Evolutionary conservation across 495 filamentous ascomycete genomes (phyloP), one percentile per base, ranked within the genome.

Genomic region (Aspergillus sclerotioniger): DNA sequence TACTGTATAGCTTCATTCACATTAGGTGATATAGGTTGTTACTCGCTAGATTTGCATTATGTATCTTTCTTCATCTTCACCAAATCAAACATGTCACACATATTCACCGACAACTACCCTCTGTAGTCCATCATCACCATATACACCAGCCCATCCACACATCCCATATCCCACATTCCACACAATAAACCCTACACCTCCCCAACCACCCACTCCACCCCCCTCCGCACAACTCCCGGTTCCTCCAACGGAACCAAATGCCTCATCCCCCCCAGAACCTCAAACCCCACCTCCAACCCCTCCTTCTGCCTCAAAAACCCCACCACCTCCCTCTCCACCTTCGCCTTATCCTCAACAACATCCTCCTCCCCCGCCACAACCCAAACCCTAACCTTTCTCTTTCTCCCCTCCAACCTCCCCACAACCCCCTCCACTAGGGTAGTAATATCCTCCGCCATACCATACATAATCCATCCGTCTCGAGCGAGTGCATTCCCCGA

Each of bases 371-470:
- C 70, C 21, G 69, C 65, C 1, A 74, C 52, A 3, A 76, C 60
- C 31, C 61, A 20, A 13, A 72, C 58, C 9, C 45, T 39, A 16
- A 68, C 9, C 43, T n/a, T 20, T 16, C 13, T 17, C 19, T 21
- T 43, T n/a, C 6, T 8, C 10, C 4, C 10, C 8, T 8, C 8
- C 9, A 53, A 8, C 5, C 21, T 5, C 13, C 12, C 19, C 16
- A 65, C 16, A 0, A 31, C 54, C 19, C 17, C 16, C 35, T 58
- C 64, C 16, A 65, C 58, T 12, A 37, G 12, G 4, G 56, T 33
- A 0, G 62, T 54, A 48, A 79, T 68, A 63, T 78, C 71, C 54
- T 77, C 75, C 32, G 51, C 55, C 71, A 78, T 77, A 8, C 62
- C 74, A 65, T 76, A 72, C 29, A 51, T 21, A 21, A 70, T 70